phyloP scores from a whole-genome alignment of 306 rosid genomes.

The Arachis hypogaea region DNA sequence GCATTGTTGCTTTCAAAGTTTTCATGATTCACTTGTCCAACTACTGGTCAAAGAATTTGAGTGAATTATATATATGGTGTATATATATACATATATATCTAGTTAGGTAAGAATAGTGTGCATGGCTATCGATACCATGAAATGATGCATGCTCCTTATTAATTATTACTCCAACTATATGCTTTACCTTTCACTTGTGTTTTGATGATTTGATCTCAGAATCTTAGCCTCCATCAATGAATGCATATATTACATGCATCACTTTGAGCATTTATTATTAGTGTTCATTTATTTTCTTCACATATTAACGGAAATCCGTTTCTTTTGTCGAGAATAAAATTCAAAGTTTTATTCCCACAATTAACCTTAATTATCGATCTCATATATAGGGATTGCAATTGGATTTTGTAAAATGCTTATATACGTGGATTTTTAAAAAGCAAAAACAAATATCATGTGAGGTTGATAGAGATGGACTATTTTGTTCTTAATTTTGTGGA shows the following conservation, averaged over 20 bases:
- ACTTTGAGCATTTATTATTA: background rate
- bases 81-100: too few species aligned
- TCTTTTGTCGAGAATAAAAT: background rate
- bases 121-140: background rate
- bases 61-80: background rate
- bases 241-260: background rate
- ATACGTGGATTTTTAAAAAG: too few species aligned
- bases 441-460: too few species aligned
- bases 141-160: too few species aligned
- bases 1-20: background rate
- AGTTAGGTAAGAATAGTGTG: background rate
- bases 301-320: background rate
- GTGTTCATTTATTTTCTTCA: background rate
- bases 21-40: background rate
- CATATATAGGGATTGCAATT: too few species aligned
- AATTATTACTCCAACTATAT: background rate
- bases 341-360: background rate
- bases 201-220: background rate
- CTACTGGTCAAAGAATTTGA: background rate
- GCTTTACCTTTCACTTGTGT: background rate
- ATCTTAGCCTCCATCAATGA: background rate
- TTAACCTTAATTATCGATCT: background rate
- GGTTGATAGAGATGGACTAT: too few species aligned
- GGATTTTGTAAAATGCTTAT: too few species aligned
- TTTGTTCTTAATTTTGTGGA: too few species aligned